Evolutionary conservation across 1,139 yeast species (phyloP).

Genomic region (Taphrina flavorubra): DNA sequence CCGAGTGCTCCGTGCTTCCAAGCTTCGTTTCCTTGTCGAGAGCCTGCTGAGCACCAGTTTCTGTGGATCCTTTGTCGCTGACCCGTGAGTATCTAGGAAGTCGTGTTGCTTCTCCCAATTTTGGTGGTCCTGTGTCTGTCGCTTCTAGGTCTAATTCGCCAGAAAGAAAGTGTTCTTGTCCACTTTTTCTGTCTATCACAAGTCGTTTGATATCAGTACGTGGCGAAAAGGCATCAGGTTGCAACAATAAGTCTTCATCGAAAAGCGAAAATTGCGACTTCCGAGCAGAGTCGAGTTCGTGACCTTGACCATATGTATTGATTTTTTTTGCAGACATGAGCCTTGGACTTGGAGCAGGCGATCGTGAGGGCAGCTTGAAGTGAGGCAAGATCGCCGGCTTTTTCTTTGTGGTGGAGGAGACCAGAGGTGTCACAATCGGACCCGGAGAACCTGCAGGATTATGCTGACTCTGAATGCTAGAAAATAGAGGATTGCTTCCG

Average conservation of each 20-base stretch:
- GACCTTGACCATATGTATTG: not conserved
- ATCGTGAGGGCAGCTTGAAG: conserved; percentile 65
- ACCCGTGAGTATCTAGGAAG: not conserved
- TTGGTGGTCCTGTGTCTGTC: conserved; percentile 42
- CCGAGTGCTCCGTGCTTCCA: not conserved
- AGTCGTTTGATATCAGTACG: conserved; percentile 63
- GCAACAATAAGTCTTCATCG: conserved; percentile 67
- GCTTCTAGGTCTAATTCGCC: conserved; percentile 45
- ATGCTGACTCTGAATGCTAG: conserved; percentile 49
- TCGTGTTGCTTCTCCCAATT: conserved; percentile 44
- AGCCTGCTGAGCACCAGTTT: not conserved
- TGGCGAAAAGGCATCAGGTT: conserved; percentile 76
- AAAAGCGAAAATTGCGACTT: conserved; percentile 36
- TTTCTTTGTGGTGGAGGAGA: conserved; percentile 55
- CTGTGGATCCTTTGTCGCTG: not conserved
- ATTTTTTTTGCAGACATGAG: not conserved
- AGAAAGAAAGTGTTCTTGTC: conserved; percentile 47
- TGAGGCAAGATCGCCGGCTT: conserved; percentile 66
- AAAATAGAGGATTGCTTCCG: conserved; percentile 70
- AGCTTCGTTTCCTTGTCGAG: not conserved
- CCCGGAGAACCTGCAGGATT: conserved; percentile 49
- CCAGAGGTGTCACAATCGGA: conserved; percentile 64
- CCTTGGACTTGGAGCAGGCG: conserved; percentile 48
- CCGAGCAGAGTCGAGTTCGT: not conserved
- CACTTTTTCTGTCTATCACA: conserved; percentile 59